A percentile compares a stretch with the other conserved stretches of the same genome.
Conservation (phyloP, 164 flowering plant genomes). For the Santalum album region DNA sequence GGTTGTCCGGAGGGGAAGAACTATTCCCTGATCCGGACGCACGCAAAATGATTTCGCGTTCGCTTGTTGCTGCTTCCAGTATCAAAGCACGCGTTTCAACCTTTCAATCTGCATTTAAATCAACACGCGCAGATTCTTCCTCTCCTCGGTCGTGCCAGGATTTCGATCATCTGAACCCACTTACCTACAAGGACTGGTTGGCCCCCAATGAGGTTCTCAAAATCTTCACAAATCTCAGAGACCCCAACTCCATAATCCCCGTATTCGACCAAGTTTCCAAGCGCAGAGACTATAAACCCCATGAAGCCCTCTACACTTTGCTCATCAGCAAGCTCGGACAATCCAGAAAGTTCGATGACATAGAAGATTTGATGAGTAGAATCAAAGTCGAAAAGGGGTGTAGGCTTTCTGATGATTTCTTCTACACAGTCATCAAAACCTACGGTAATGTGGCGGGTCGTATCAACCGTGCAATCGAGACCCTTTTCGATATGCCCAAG, state of each 20-base stretch:
- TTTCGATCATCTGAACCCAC: conserved; percentile 8
- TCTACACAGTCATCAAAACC: conserved; percentile 47
- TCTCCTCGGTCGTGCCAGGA: conserved; percentile 9
- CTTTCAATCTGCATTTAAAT: conserved; percentile 1
- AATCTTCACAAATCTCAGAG: conserved; percentile 37
- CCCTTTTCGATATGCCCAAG: conserved; percentile 61
- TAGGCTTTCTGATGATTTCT: conserved; percentile 65
- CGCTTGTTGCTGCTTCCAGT: too few relatives aligned
- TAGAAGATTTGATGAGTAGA: conserved; percentile 38
- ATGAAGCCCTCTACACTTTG: conserved; percentile 47
- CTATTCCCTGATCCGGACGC: too few relatives aligned
- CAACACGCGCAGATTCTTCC: not conserved
- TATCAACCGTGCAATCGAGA: conserved; percentile 40
- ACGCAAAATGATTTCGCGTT: too few relatives aligned
- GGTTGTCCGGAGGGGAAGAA: too few relatives aligned
- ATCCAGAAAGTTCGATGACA: conserved; percentile 41
- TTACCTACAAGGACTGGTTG: conserved; percentile 79
- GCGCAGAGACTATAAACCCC: conserved; percentile 80
- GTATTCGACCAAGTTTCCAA: conserved; percentile 37
- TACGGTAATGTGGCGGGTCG: conserved; percentile 52
- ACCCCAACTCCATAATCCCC: conserved; percentile 34
- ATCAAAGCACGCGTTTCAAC: not conserved
- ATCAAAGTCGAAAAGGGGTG: conserved; percentile 38
- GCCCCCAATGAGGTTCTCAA: conserved; percentile 49
- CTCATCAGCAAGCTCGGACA: conserved; percentile 47